These are phyloP conservation scores for Cutaneotrichosporon cavernicola DNA, from an alignment of 1,284 basidiomycete species.

Conservation along the genomic window DNA sequence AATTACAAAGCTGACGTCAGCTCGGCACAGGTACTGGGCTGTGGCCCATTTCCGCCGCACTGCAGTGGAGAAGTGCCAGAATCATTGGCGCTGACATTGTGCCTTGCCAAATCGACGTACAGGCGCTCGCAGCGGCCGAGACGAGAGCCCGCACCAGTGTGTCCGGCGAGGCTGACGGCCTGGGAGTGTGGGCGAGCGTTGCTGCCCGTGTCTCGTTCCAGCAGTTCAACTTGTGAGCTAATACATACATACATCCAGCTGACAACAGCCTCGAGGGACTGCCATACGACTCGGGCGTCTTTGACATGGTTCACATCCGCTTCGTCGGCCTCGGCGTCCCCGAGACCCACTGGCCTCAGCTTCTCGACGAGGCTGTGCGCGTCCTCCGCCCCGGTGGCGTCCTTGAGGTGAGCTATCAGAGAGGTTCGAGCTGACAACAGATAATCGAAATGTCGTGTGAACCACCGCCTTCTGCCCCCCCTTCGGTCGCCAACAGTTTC, in stretches of 20 bases:
- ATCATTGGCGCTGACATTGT: conserved; percentile 50
- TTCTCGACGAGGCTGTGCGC: conserved; percentile 48
- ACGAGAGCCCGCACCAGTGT: conserved; percentile 26
- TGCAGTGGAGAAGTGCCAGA: conserved; percentile 38
- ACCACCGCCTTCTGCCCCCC: conserved; percentile 31
- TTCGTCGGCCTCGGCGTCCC: conserved; percentile 51
- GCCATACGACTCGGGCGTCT: conserved; percentile 49
- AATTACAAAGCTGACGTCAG: conserved; percentile 19
- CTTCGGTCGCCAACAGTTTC: conserved; percentile 37
- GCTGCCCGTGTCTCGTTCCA: conserved; percentile 44
- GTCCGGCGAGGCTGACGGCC: conserved; percentile 19
- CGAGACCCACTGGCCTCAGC: conserved; percentile 43
- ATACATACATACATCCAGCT: conserved; percentile 1
- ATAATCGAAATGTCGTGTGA: conserved; percentile 48
- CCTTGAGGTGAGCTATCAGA: conserved; percentile 39
- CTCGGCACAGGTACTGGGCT: conserved; percentile 49
- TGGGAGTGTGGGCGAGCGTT: conserved; percentile 43
- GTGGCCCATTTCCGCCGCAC: conserved; percentile 51
- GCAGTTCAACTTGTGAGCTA: conserved; percentile 47
- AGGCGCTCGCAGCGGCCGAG: conserved; percentile 29
- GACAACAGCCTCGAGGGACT: conserved; percentile 40
- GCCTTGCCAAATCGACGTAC: conserved; percentile 42
- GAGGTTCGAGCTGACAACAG: conserved; percentile 13
- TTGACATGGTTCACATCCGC: conserved; percentile 52
- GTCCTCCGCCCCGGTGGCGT: conserved; percentile 49